A percentile compares a stretch with the other conserved stretches of the same genome.
Evolutionary conservation across 73 alveolate species (phyloP).

Genomic region (Tetrahymena thermophila): DNA sequence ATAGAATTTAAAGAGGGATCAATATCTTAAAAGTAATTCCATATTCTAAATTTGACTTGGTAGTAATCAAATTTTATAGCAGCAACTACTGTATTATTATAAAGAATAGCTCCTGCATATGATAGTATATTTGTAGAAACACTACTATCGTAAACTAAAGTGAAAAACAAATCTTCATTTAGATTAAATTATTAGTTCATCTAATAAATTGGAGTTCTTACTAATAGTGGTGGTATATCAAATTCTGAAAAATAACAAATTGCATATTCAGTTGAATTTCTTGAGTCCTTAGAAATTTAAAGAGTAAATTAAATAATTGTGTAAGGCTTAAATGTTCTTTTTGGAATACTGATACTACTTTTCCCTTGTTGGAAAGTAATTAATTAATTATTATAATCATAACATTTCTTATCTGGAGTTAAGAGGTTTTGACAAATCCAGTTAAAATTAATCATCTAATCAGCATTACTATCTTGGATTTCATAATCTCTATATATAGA

Average conservation of each 20-base stretch:
- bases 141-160: background rate
- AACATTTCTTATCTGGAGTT: background rate
- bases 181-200: background rate
- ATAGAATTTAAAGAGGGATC: background rate
- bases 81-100: background rate
- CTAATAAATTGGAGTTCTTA: no score
- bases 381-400: background rate
- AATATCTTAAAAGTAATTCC: background rate
- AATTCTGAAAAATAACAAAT: background rate
- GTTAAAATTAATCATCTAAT: no score
- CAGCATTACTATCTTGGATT: background rate
- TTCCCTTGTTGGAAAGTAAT: background rate
- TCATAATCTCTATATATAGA: background rate
- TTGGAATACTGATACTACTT: background rate
- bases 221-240: background rate
- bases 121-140: background rate
- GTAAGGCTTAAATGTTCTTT: background rate
- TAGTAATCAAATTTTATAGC: background rate
- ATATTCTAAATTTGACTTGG: background rate
- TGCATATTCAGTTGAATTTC: background rate
- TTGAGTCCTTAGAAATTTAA: background rate
- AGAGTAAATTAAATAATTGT: background rate
- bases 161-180: background rate
- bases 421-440: background rate
- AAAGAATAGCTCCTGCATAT: no score